Base-by-base conservation (phyloP, 2,329 filamentous ascomycete genomes). In the Teratosphaeria epicoccoides region DNA sequence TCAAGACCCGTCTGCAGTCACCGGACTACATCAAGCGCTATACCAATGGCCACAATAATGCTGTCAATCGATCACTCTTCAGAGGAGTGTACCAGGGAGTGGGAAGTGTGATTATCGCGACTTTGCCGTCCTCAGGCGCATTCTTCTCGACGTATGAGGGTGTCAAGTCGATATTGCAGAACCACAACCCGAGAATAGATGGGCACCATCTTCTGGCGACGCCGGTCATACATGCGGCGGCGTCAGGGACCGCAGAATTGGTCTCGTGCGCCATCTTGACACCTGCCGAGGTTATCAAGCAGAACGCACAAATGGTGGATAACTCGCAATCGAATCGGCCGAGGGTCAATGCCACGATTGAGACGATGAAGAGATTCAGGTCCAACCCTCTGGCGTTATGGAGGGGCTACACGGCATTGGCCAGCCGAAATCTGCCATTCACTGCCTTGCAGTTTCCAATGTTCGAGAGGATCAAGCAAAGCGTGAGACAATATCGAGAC, bases 81-180 rank as follows among this genome's bases (percentile, higher is more conserved):
- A 76, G 81, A 11, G 89, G 89, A 0, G 70, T 95, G 6, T 95
- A 95, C 62, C 89, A 95, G 68, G 89, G 89, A 20, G 77, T 95
- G 20, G 88, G 88, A 51, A 90, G 86, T 61, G 85, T 94, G 22
- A 82, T 95, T 9, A 70, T 95, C 25, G 86, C 88, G 10, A 95
- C 89, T 0, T 73, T 95, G n/a, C 89, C 90, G n/a, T 87, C 86
- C 51, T 87, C 88, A 49, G 88, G 88, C 54, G 77, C 88, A 10
- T 43, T 95, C 73, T 95, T 95, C 70, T 89, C 86, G 2, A 90
- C 87, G 1, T 95, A 95, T 68, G 89, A 95, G 70, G 81, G 77
- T 45, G 75, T 83, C 20, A 95, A 94, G 68, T 70, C 73, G 2
- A 68, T 79, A 2, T 75, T 94, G 1, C 74, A 75, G 14, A 68